Percentiles rank a stretch among this genome's conserved stretches.
These are phyloP conservation scores for Didymella pinodella DNA, from an alignment of 2,329 filamentous ascomycete genomes.

Conservation along the genomic window DNA sequence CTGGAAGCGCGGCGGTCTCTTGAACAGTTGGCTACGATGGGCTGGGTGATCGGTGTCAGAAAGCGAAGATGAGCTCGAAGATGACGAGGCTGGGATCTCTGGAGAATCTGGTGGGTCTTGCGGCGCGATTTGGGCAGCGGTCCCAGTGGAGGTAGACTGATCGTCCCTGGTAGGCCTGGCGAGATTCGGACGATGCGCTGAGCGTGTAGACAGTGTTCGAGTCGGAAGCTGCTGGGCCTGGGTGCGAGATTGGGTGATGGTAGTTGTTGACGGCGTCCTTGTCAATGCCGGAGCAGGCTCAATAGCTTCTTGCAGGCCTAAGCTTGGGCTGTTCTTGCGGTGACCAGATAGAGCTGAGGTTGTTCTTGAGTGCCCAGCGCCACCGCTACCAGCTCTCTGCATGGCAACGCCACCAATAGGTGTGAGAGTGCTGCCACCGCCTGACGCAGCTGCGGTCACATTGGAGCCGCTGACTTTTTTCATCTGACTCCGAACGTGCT, in stretches of 20 bases:
- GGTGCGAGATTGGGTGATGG: constrained; percentile 54
- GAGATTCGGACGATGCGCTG: constrained; percentile 33
- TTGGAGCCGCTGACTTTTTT: constrained; percentile 72
- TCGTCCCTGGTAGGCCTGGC: constrained; percentile 31
- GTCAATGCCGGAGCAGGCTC: constrained; percentile 51
- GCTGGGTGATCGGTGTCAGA: constrained; percentile 50
- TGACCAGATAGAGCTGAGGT: constrained; percentile 66
- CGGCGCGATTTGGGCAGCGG: constrained; percentile 11
- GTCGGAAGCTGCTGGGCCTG: constrained; percentile 34
- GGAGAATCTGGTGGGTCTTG: constrained; percentile 33
- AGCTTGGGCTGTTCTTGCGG: constrained; percentile 64
- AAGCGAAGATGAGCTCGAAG: constrained; percentile 44
- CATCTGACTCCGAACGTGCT: constrained; percentile 90
- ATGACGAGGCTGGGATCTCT: constrained; percentile 35
- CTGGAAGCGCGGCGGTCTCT: constrained; percentile 51
- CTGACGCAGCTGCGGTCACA: constrained; percentile 57
- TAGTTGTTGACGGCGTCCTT: constrained; percentile 58
- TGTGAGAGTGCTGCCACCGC: constrained; percentile 54
- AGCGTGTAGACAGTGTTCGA: constrained; percentile 39
- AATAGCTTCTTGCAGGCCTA: constrained; percentile 56
- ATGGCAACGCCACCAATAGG: constrained; percentile 55
- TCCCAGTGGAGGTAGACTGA: constrained; percentile 14
- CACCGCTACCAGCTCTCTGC: constrained; percentile 61
- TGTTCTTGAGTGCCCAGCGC: constrained; percentile 53
- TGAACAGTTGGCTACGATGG: constrained; percentile 56